Evolutionary conservation across 257 asterid species (phyloP).

Genomic region (Gardenia jasminoides): DNA sequence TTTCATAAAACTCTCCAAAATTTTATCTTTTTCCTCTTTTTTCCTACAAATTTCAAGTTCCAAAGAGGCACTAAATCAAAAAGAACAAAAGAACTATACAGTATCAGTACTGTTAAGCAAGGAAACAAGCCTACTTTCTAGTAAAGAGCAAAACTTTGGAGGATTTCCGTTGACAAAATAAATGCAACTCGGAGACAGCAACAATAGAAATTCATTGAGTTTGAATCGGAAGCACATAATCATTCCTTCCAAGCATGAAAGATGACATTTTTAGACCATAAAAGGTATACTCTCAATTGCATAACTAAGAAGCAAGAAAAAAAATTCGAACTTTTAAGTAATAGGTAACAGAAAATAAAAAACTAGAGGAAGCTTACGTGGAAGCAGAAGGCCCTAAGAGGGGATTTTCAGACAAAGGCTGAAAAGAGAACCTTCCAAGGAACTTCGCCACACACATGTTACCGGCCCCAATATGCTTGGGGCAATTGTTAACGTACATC

Average conservation of each 20-base stretch:
- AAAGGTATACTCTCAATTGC: background rate
- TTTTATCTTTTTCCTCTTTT: background rate
- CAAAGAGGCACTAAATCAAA: background rate
- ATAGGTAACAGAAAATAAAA: background rate
- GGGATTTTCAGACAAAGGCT: slow-evolving; percentile 81
- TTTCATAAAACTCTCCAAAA: too few species aligned
- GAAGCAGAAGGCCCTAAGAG: slow-evolving; percentile 83
- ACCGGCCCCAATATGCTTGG: slow-evolving; percentile 30
- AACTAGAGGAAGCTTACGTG: slow-evolving; percentile 47
- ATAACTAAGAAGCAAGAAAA: background rate
- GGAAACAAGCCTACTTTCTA: background rate
- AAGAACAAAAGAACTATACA: background rate
- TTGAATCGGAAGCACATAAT: background rate
- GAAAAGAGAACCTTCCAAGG: slow-evolving; percentile 77
- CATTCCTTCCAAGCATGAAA: background rate
- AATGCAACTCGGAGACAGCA: background rate
- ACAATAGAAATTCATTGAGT: background rate
- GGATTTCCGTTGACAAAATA: background rate
- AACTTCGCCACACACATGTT: slow-evolving; percentile 60
- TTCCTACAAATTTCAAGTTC: background rate
- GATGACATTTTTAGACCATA: background rate
- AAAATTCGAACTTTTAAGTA: slow-evolving; percentile 8
- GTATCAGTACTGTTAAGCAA: background rate
- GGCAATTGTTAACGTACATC: slow-evolving; percentile 78
- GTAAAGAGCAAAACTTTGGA: background rate